Conservation (phyloP, 352 stramenopile species). For the Aphanomyces cochlioides region DNA sequence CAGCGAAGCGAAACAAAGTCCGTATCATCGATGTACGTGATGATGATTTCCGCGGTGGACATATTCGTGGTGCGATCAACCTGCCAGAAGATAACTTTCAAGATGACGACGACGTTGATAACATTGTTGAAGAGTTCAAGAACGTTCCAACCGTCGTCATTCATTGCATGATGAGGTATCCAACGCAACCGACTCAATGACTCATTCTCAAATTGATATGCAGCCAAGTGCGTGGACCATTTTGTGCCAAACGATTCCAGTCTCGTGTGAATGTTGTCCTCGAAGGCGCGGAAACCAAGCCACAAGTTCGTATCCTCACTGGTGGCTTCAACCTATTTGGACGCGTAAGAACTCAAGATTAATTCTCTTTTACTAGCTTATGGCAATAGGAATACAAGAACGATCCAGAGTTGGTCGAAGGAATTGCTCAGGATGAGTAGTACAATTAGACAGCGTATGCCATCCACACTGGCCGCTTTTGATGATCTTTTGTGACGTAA, state of each 20-base stretch:
- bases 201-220: neutral
- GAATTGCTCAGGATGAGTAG: neutral
- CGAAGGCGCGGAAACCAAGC: constrained; percentile 44
- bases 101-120: constrained; percentile 76
- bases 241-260: constrained; percentile 74
- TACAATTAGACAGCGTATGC: constrained; percentile 37
- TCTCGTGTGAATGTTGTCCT: constrained; percentile 53
- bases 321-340: constrained; percentile 69
- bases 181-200: neutral
- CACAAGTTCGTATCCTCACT: constrained; percentile 60
- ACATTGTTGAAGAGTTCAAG: constrained; percentile 62
- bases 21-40: constrained; percentile 41
- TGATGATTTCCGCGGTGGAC: constrained; percentile 35
- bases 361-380: neutral
- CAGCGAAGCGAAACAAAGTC: constrained; percentile 1
- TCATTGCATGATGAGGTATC: constrained; percentile 77
- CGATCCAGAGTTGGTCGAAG: constrained; percentile 21
- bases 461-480: constrained; percentile 43
- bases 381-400: constrained; percentile 18
- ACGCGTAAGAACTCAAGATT: constrained; percentile 34
- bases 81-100: constrained; percentile 74
- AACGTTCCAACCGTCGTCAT: constrained; percentile 67
- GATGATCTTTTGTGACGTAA: constrained; percentile 79
- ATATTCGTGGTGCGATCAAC: constrained; percentile 59
- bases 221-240: constrained; percentile 69